Evolutionary conservation across 2,329 filamentous ascomycete species (phyloP), one percentile per base, ranked within the genome.

Genomic region (Penicillium sp.): DNA sequence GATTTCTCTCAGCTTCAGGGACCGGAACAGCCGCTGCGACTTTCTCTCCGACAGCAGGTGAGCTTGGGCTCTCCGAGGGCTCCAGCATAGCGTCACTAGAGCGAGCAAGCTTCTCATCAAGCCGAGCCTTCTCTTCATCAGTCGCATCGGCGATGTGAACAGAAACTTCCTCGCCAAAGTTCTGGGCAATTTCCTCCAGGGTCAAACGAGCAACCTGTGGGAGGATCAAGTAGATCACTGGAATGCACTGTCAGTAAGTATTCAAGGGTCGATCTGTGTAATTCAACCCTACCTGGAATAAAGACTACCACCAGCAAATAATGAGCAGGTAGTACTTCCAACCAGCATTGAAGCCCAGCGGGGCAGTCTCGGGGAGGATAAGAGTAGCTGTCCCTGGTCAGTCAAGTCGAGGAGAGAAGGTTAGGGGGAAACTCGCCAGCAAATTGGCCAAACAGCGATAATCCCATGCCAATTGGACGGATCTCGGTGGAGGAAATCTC

Each of bases 281-380:
- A 2, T 19, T 13, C 4, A 6, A 41, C 16, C 67, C 22, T 69
- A 73, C 72, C 59, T 31, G 78, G 78, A 60, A 79, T 73, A 58
- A 78, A 78, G 51, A 77, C 64, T 33, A 67, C 68, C 27, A 79
- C 78, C 78, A 81, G 51, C 70, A 70, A 31, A 82, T 80, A 35
- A 82, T 76, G 27, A 82, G 74, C 1, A 82, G 72, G 58, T 81
- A 82, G 64, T 80, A 83, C 65, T 81, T 82, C 81, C 81, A 83
- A 6, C 79, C 79, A 0, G 79, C 74, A 5, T 73, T 73, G 60
- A 82, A 78, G 0, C 77, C 78, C 54, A 76, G 75, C 0, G 78
- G 77, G 0, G 74, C 78, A 0, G 79, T 81, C 63, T 83, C 78
- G 0, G 83, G 71, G 0, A 82, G 73, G 22, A 83, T 78, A 1